phyloP scores from a whole-genome alignment of 208 protist genomes.

The Crithidia acanthocephali region DNA sequence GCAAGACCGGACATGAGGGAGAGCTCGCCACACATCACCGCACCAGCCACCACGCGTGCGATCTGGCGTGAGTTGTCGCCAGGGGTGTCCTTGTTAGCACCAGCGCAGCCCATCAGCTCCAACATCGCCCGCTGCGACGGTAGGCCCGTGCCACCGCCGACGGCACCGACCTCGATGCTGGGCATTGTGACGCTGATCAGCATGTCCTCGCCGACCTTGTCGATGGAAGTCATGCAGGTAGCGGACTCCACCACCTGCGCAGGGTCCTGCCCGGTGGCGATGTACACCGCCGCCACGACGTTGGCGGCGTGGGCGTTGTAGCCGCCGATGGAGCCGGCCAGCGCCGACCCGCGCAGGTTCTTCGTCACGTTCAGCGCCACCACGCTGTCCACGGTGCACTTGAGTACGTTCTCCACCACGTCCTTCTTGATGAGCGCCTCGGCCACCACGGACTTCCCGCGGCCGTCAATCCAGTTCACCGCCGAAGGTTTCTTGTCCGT shows the following conservation, averaged over 20 bases:
- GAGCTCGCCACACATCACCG: constrained; percentile 98
- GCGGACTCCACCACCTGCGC: constrained; percentile 98
- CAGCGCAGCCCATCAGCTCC: constrained; percentile 93
- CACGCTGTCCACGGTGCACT: constrained; percentile 93
- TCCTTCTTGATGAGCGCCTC: constrained; percentile 93
- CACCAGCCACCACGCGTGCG: constrained; percentile 90
- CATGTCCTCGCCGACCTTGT: constrained; percentile 92
- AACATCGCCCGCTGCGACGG: constrained; percentile 94
- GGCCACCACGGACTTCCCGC: constrained; percentile 96
- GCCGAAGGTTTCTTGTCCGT: constrained; percentile 99
- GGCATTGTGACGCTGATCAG: constrained; percentile 98
- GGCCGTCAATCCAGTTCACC: constrained; percentile 98
- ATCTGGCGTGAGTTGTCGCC: constrained; percentile 93
- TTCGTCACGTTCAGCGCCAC: constrained; percentile 95
- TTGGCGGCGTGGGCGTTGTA: constrained; percentile 99
- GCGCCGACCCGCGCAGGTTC: constrained; percentile 97
- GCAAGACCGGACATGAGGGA: constrained; percentile 95
- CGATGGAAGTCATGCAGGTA: constrained; percentile 97
- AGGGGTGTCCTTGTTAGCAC: constrained; percentile 79
- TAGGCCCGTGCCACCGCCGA: constrained; percentile 98
- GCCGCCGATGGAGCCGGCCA: constrained; percentile 97
- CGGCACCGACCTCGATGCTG: constrained; percentile 98
- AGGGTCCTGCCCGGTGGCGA: constrained; percentile 98
- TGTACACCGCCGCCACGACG: constrained; percentile 97
- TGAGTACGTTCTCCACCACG: constrained; percentile 94